A percentile compares a stretch with the other conserved stretches of the same genome.
These are phyloP conservation scores for Fusarium fracticaudum DNA, from an alignment of 2,329 filamentous ascomycete species.

Conservation along the genomic window DNA sequence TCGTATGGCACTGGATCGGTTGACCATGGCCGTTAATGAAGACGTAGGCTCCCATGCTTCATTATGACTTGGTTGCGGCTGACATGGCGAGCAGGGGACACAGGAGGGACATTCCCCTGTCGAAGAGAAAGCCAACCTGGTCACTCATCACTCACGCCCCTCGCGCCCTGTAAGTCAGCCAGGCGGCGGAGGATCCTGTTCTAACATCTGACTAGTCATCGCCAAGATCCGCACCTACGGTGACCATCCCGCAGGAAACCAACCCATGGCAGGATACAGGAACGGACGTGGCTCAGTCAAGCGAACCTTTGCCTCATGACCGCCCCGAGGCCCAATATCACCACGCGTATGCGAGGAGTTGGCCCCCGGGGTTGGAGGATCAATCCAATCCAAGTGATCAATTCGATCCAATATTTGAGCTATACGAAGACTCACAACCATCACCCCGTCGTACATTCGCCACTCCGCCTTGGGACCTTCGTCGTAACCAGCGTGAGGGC, in stretches of 20 bases:
- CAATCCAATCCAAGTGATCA: neutral
- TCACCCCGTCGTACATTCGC: neutral
- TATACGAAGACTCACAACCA: neutral
- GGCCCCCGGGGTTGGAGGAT: neutral
- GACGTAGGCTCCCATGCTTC: neutral
- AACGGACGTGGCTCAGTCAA: neutral
- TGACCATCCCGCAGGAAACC: neutral
- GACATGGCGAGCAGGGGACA: neutral
- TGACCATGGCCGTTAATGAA: neutral
- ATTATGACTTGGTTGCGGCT: neutral
- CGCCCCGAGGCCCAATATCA: neutral
- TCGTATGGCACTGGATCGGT: neutral
- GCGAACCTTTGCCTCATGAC: no score
- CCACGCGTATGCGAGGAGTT: neutral
- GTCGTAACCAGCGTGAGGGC: neutral
- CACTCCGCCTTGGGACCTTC: accelerated
- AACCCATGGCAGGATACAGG: neutral
- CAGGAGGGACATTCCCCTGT: neutral
- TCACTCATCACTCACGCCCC: neutral
- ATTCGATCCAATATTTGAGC: no score
- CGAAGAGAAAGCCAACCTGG: neutral
- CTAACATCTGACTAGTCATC: neutral
- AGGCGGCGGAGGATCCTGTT: neutral
- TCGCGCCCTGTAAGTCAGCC: neutral
- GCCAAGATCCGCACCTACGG: neutral